Conservation (phyloP, 768 basidiomycete species). For the Phylloporus sp. region DNA sequence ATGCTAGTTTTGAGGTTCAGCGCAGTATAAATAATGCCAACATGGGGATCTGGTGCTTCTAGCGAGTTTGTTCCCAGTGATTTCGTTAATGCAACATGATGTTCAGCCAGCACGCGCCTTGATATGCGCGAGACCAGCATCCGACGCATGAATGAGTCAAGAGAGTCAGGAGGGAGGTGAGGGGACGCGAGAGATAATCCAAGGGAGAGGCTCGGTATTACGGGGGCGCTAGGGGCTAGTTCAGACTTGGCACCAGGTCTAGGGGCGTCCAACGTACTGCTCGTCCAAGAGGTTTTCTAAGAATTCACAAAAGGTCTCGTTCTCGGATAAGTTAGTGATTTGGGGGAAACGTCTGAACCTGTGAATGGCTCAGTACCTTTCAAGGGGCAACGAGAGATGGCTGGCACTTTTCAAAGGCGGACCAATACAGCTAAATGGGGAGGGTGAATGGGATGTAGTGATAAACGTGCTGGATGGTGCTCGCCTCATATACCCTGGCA, state of each 20-base stretch:
- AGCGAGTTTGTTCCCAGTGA: slow-evolving; percentile 37
- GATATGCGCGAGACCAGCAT: slow-evolving; percentile 92
- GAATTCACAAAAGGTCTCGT: slow-evolving; percentile 75
- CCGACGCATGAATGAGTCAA: slow-evolving; percentile 85
- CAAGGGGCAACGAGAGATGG: not conserved
- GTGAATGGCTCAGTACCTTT: slow-evolving; percentile 16
- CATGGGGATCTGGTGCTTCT: slow-evolving; percentile 53
- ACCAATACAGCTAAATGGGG: slow-evolving; percentile 68
- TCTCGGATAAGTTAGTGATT: slow-evolving; percentile 69
- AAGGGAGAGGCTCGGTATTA: slow-evolving; percentile 78
- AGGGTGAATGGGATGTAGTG: not conserved
- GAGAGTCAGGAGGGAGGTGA: slow-evolving; percentile 68
- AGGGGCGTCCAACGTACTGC: slow-evolving; percentile 53
- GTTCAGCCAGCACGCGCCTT: slow-evolving; percentile 82
- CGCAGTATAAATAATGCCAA: slow-evolving; percentile 82
- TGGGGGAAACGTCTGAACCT: slow-evolving; percentile 74
- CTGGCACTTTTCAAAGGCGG: slow-evolving; percentile 76
- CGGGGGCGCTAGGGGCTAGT: slow-evolving; percentile 51
- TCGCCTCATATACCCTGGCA: slow-evolving; percentile 77
- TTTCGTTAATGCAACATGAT: slow-evolving; percentile 79
- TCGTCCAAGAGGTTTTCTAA: slow-evolving; percentile 59
- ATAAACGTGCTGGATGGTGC: slow-evolving; percentile 22
- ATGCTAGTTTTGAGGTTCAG: slow-evolving; percentile 68
- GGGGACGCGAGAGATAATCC: slow-evolving; percentile 84
- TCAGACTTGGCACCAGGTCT: slow-evolving; percentile 5